Evolutionary conservation across 345 rosid genomes (phyloP).

Genomic region (Draba incana): DNA sequence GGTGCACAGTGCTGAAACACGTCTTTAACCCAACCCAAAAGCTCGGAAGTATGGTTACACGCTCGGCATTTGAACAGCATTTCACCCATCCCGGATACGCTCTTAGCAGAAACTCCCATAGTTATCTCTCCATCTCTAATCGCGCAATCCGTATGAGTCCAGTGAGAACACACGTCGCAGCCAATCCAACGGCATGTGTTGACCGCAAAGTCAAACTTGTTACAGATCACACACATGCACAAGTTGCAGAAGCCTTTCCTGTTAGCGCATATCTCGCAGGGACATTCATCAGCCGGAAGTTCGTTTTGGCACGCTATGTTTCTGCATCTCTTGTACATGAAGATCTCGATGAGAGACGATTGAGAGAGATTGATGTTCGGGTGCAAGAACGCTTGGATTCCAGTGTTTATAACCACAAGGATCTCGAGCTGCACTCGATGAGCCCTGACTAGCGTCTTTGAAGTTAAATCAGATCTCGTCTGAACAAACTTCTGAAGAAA

Average conservation of each 20-base stretch:
- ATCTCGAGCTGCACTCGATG: slow-evolving; percentile 85
- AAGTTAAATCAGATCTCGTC: slow-evolving; percentile 77
- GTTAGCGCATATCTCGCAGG: slow-evolving; percentile 75
- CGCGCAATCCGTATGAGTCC: slow-evolving; percentile 99
- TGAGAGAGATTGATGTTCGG: slow-evolving; percentile 86
- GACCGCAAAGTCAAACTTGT: slow-evolving; percentile 93
- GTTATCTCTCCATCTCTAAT: slow-evolving; percentile 84
- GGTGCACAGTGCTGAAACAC: slow-evolving; percentile 96
- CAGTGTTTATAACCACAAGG: slow-evolving; percentile 87
- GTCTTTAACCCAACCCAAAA: slow-evolving; percentile 96
- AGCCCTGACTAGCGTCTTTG: slow-evolving; percentile 76
- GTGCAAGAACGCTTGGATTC: slow-evolving; percentile 90
- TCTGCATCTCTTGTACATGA: slow-evolving; percentile 89
- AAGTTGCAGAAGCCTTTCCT: slow-evolving; percentile 96
- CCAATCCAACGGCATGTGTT: slow-evolving; percentile 99
- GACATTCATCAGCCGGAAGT: slow-evolving; percentile 91
- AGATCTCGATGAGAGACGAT: slow-evolving; percentile 81
- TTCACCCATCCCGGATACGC: slow-evolving; percentile 67
- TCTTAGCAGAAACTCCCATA: slow-evolving; percentile 76
- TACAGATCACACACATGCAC: slow-evolving; percentile 97
- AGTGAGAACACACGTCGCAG: slow-evolving; percentile 94
- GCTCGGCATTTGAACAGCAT: slow-evolving; percentile 92
- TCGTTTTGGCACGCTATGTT: slow-evolving; percentile 87
- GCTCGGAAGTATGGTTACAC: slow-evolving; percentile 88
- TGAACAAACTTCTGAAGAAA: slow-evolving; percentile 81